phyloP scores from a whole-genome alignment of 2,329 filamentous ascomycete species.

The Colletotrichum sp. region DNA sequence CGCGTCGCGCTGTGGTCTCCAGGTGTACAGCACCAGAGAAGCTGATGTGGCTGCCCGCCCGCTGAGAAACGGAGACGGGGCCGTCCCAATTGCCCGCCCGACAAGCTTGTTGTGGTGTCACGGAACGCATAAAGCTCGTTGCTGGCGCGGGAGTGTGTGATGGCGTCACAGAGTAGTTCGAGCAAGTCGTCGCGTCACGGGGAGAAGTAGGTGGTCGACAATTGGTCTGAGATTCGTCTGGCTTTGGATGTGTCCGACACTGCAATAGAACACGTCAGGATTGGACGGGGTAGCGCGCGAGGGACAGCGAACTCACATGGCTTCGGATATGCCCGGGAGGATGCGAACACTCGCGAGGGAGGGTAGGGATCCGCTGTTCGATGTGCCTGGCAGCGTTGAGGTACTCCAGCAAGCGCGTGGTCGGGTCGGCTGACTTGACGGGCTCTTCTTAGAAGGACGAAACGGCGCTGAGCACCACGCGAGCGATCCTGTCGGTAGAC shows the following conservation, averaged over 20 bases:
- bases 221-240: neutral
- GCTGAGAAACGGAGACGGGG: neutral
- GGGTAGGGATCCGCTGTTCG: neutral
- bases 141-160: neutral
- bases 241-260: neutral
- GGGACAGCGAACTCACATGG: neutral
- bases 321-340: neutral
- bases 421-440: neutral
- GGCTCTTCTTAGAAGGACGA: neutral
- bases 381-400: neutral
- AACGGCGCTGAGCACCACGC: neutral
- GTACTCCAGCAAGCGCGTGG: neutral
- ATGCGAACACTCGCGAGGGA: neutral
- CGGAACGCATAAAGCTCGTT: neutral
- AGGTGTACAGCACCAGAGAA: neutral
- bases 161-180: neutral
- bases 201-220: neutral
- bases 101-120: neutral
- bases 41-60: neutral
- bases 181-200: neutral
- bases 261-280: neutral
- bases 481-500: neutral
- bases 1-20: neutral
- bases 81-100: neutral
- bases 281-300: neutral